Base-by-base conservation (phyloP, 2,329 filamentous ascomycete species). In the Colletotrichum truncatum region DNA sequence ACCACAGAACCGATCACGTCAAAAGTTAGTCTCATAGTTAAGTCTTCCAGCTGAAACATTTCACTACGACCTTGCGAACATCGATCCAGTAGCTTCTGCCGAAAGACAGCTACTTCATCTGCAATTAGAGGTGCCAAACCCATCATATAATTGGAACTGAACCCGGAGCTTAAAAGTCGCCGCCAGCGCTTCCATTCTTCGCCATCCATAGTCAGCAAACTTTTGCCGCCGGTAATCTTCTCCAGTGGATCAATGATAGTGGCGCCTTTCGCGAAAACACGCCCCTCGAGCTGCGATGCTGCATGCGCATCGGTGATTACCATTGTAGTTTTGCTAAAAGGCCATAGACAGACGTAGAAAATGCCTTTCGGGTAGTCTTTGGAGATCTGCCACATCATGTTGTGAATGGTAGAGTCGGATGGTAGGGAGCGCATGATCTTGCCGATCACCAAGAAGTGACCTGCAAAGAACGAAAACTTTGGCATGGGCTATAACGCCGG, bases 1-100 rank as follows among this genome's bases (percentile, higher is more conserved):
- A 76, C 71, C 10, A 76, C 73, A 16, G 76, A 73, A 14, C 71
- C 70, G 45, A 81, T 82, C 26, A 81, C 72, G 54, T 82, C 80
- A 11, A 81, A 76, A 0, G 79, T 77, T 11, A 82, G 67, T 49
- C 77, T 77, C 8, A 73, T 75, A 1, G 78, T 75, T n/a, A 71
- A 73, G 10, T 75, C 68, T 58, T 81, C 74, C 10, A 82, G 67
- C 21, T 45, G 36, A 8, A 64, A 64, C 14, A 69, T 59, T 32
- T 76, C 43, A 11, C 45, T 58, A n/a, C 18, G 12, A 0, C 52
- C 52, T 3, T n/a, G n/a, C 10, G 32, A 25, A 30, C 41, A 56
- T n/a, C 34, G 41, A 14, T 41, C 52, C 3, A 56, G 14, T 10
- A 63, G 16, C 5, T 45, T 49, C 36, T 51, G 30, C 6, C 53